Base-by-base conservation (phyloP, 495 filamentous ascomycete species). In the Penicillium manginii region DNA sequence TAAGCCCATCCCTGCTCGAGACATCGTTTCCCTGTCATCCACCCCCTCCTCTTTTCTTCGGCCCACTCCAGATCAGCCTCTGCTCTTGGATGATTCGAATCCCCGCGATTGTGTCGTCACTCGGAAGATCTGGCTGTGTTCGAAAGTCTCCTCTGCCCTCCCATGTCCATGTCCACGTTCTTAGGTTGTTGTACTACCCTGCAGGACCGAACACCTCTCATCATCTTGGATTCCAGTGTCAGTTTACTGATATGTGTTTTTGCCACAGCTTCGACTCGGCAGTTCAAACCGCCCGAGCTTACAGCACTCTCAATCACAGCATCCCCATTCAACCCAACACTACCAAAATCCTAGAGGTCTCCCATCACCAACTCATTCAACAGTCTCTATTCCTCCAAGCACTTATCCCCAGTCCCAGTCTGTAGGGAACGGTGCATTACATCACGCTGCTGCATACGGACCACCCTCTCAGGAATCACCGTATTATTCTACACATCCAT, bases 401-500 rank as follows among this genome's bases (percentile, higher is more conserved):
- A 77, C 84, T 48, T 92, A 90, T 73, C 75, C 81, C 35, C 78
- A 86, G 29, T 71, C 79, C 31, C 84, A 88, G 58, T 50, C 73
- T 32, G 50, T 77, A 46, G 70, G 67, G 29, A 76, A 77, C 71
- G 67, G 72, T 22, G 58, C 78, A 48, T 70, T 78, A 57, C 79
- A 78, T 45, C 73, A 73, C 58, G 78, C 76, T 53, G 71, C 74
- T 58, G 73, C 65, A 46, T 90, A 89, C 73, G 83, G 79, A 50
- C 81, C 81, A 58, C 81, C 84, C 58, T 62, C 83, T 45, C 87
- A 87, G 73, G 90, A 93, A 46, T 64, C 76, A 73, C 60, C 81
- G n/a, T 92, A 91, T 71, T 93, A 91, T 79, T 69, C 79, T 31
- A 63, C 85, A 55, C 87, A 92, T 68, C 83, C 84, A 45, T 85